Conservation (phyloP, 2,329 filamentous ascomycete species). For the Fusarium zealandicum region DNA sequence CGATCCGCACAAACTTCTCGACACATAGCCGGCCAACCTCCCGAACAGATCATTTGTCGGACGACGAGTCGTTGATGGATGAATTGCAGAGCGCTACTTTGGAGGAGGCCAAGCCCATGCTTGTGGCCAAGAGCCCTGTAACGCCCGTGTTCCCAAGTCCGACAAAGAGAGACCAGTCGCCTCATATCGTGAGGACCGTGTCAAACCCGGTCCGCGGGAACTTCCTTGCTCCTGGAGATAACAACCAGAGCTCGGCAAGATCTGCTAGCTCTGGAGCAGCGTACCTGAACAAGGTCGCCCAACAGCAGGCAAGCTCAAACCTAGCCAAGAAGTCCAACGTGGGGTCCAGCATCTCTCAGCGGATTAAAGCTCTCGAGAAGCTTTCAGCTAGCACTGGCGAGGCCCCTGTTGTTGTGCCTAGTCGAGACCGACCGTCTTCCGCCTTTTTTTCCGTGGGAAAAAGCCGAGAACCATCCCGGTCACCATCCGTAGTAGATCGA, state of each 20-base stretch:
- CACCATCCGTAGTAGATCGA: slow-evolving; percentile 56
- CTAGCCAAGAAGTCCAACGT: slow-evolving; percentile 75
- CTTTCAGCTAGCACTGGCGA: slow-evolving; percentile 58
- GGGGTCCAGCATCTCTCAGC: slow-evolving; percentile 88
- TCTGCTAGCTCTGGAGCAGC: slow-evolving; percentile 66
- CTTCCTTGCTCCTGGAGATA: slow-evolving; percentile 55
- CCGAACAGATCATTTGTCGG: slow-evolving; percentile 58
- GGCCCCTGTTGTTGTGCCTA: slow-evolving; percentile 21
- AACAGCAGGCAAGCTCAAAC: slow-evolving; percentile 58
- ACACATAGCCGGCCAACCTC: slow-evolving; percentile 32
- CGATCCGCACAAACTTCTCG: slow-evolving; percentile 60
- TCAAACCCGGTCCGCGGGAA: slow-evolving; percentile 56
- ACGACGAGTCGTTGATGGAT: slow-evolving; percentile 85
- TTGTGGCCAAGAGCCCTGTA: slow-evolving; percentile 83
- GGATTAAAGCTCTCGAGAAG: slow-evolving; percentile 92
- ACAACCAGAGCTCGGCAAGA: slow-evolving; percentile 55
- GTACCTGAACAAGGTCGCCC: slow-evolving; percentile 61
- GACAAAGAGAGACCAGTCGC: slow-evolving; percentile 38
- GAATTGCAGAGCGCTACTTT: slow-evolving; percentile 84
- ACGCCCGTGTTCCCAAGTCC: slow-evolving; percentile 64
- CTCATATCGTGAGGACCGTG: slow-evolving; percentile 54
- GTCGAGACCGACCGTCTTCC: slow-evolving; percentile 55
- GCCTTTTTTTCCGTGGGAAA: slow-evolving; percentile 68
- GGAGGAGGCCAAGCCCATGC: slow-evolving; percentile 82
- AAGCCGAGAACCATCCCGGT: slow-evolving; percentile 52